Conservation (phyloP, 768 basidiomycete genomes). For the Lepiota brunneoincarnata region DNA sequence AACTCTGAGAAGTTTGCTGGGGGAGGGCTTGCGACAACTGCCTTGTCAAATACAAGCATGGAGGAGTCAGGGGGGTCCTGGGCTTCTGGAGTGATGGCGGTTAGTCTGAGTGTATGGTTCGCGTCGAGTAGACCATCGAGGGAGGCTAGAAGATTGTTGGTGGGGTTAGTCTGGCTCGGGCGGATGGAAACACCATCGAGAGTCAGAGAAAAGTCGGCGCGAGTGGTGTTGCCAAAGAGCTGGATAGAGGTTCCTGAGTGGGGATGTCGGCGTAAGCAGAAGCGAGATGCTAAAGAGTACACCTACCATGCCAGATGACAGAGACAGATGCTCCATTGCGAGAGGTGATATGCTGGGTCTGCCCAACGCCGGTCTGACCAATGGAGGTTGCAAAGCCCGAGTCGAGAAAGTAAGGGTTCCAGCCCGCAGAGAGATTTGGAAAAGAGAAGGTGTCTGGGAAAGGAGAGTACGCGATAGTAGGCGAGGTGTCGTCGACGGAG, state of each 20-base stretch:
- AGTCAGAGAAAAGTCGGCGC: constrained; percentile 42
- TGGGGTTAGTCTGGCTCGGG: constrained; percentile 21
- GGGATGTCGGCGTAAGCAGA: not conserved
- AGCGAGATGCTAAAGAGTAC: not conserved
- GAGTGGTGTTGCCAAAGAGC: constrained; percentile 49
- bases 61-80: constrained; percentile 26
- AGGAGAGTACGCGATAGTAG: constrained; percentile 58
- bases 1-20: constrained; percentile 28
- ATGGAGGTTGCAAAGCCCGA: constrained; percentile 43
- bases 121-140: constrained; percentile 44
- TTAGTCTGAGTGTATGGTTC: constrained; percentile 55
- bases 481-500: constrained; percentile 65
- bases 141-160: constrained; percentile 44
- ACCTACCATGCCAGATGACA: constrained; percentile 63
- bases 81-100: constrained; percentile 34
- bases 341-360: constrained; percentile 62
- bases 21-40: constrained; percentile 42
- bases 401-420: constrained; percentile 60
- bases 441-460: constrained; percentile 52
- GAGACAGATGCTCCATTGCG: constrained; percentile 53
- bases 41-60: constrained; percentile 56
- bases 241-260: constrained; percentile 61
- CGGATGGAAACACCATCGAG: constrained; percentile 46
- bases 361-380: constrained; percentile 50
- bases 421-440: constrained; percentile 52